Base-by-base conservation (phyloP, 1,284 basidiomycete species). In the Leccinum huronense region DNA sequence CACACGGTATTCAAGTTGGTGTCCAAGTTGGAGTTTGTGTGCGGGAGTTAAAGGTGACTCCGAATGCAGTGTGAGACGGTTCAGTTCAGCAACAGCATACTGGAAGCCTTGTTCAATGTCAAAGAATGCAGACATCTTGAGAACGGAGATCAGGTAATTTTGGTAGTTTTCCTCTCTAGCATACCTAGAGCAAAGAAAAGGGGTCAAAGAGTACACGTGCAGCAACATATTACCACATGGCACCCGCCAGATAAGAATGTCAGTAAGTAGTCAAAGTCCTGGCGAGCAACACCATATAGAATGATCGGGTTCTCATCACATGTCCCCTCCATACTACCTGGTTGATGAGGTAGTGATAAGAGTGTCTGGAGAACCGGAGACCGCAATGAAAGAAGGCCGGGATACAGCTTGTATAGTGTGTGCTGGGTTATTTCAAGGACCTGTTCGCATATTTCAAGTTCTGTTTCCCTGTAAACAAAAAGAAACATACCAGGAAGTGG, bases 1-100 rank as follows among this genome's bases (percentile, higher is more conserved):
- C 5, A 68, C 27, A 23, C 31, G 23, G 33, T 62, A 68, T 6
- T 7, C n/a, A n/a, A n/a, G n/a, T n/a, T n/a, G 10, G n/a, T 10
- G 16, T 7, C 67, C 38, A 13, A 68, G 60, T 33, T 68, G 14
- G 7, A 55, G 6, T n/a, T 55, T 54, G 9, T 7, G 53, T 23
- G 53, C n/a, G 23, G 10, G 48, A 19, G 11, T 9, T 23, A 27
- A 53, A 27, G 14, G 42, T 14, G 23, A 23, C 23, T 23, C 23
- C 23, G 23, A 23, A 23, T 23, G 23, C 23, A 23, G 23, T 6
- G 23, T 10, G 11, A 53, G 51, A 13, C 23, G 10, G 14, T 13
- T 5, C 13, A 53, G 27, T 3, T 53, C 51, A 27, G 27, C 11
- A 30, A 53, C 14, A 3, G 51, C 27, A 27, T 30, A 14, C 13